Percentiles rank a stretch among this genome's conserved stretches.
Evolutionary conservation across 2,329 filamentous ascomycete species (phyloP).

Genomic region (Cladophialophora carrionii): DNA sequence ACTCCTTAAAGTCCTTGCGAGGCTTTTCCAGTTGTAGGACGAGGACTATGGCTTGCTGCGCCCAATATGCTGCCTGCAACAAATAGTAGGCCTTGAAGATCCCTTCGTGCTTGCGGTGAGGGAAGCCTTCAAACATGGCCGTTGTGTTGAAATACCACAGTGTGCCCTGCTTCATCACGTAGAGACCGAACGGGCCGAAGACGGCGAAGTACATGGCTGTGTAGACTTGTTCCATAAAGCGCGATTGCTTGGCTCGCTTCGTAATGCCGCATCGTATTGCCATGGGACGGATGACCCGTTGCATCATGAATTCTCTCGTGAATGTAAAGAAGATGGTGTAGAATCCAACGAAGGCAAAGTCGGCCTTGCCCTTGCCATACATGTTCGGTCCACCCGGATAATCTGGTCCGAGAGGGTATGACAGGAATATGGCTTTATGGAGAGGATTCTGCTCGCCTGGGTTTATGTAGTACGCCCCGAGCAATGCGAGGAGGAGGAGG

Average conservation of each 20-base stretch:
- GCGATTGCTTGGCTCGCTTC: constrained; percentile 72
- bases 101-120: constrained; percentile 74
- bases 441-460: constrained; percentile 74
- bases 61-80: constrained; percentile 86
- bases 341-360: constrained; percentile 79
- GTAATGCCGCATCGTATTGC: constrained; percentile 68
- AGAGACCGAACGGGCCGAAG: constrained; percentile 77
- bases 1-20: constrained; percentile 85
- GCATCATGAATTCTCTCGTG: constrained; percentile 89
- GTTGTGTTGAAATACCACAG: constrained; percentile 88
- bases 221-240: constrained; percentile 92
- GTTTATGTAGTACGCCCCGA: constrained; percentile 68
- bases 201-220: constrained; percentile 82
- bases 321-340: constrained; percentile 84
- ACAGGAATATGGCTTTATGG: constrained; percentile 77
- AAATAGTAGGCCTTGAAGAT: constrained; percentile 89
- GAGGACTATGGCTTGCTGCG: constrained; percentile 82
- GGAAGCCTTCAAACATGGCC: constrained; percentile 82
- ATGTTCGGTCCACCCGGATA: constrained; percentile 56
- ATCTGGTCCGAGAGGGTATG: constrained; percentile 68
- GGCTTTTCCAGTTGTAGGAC: constrained; percentile 82
- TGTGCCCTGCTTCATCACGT: constrained; percentile 70
- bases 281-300: constrained; percentile 74
- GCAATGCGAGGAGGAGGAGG: constrained; percentile 63
- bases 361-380: constrained; percentile 79